These are phyloP conservation scores for Puccinia coronata DNA, from an alignment of 1,284 basidiomycete species.

Conservation along the genomic window DNA sequence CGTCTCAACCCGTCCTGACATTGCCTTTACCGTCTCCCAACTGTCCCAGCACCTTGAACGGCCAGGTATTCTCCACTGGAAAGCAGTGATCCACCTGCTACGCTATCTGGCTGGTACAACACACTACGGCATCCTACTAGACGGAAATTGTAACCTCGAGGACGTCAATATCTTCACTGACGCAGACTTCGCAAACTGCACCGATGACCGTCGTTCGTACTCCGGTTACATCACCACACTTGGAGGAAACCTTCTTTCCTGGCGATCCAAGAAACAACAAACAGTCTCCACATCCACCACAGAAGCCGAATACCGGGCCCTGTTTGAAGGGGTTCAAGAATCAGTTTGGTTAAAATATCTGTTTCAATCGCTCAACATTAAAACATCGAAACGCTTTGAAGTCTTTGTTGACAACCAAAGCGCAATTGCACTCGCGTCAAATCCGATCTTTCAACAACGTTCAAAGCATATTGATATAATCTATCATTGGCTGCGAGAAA, in stretches of 20 bases:
- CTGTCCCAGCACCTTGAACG: conserved; percentile 11
- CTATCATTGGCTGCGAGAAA: conserved; percentile 13
- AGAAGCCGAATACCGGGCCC: conserved; percentile 1
- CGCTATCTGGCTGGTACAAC: neutral
- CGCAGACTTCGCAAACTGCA: conserved; percentile 9
- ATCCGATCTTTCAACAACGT: conserved; percentile 4
- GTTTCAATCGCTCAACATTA: neutral
- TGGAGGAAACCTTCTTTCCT: neutral
- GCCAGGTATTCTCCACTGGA: conserved; percentile 6
- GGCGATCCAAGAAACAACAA: conserved; percentile 20
- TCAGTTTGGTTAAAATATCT: neutral
- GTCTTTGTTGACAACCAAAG: conserved; percentile 16
- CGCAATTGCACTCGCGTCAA: neutral
- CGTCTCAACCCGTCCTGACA: neutral
- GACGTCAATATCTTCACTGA: neutral
- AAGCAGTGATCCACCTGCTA: neutral
- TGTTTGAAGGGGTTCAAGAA: neutral
- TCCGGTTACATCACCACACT: conserved; percentile 13
- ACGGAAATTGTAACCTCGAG: neutral
- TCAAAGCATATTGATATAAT: conserved; percentile 9
- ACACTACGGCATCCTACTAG: neutral
- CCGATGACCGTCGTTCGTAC: neutral
- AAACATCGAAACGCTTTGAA: neutral
- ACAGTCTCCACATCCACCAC: conserved; percentile 3
- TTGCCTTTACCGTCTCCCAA: conserved; percentile 19